Base-by-base conservation (phyloP, 805 yeast genomes). In the Sungouiozyma intestinalis region DNA sequence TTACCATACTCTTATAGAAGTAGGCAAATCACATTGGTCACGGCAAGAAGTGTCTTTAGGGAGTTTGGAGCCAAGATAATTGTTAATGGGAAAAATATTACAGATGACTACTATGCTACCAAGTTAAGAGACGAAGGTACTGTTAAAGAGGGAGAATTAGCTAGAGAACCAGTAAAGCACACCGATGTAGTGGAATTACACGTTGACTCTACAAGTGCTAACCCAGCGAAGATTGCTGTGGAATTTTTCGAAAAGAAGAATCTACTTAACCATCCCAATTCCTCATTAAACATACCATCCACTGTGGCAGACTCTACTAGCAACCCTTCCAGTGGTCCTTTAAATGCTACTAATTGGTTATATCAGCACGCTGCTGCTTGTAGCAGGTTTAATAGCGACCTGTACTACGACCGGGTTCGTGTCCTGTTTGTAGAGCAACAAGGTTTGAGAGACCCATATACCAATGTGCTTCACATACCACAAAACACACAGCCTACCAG, bases 1-100 rank as follows among this genome's bases (percentile, higher is more conserved):
- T 74, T 92, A 50, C 96, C 97, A 2, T 82, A 81, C 50, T 83
- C 95, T 2, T 90, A 86, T 63, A 86, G 86, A 64, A 92, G 94
- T 38, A 74, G 97, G 51, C 74, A 86, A 1, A 88, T 92, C 31
- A 88, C 92, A 45, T 67, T 90, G 34, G 94, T 92, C 4, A 80
- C 97, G 4, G 97, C 98, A 0, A 74, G 94, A 44, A 80, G 94
- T 14, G 79, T 87, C 1, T 92, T 75, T 64, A 73, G 87, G 49
- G 97, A 88, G 63, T 90, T 92, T 68, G 98, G 98, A 3, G 84
- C 95, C 18, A 76, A 77, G 46, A 77, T 88, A 40, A 69, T 92
- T 33, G 73, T 76, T 16, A 82, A 85, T 41, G 98, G 98, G 35
- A 75, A 73, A 47, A 77, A 82, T 49, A 81, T 85, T 21, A 71